Evolutionary conservation across 768 basidiomycete genomes (phyloP).

Genomic region (Nidula microcarpa): DNA sequence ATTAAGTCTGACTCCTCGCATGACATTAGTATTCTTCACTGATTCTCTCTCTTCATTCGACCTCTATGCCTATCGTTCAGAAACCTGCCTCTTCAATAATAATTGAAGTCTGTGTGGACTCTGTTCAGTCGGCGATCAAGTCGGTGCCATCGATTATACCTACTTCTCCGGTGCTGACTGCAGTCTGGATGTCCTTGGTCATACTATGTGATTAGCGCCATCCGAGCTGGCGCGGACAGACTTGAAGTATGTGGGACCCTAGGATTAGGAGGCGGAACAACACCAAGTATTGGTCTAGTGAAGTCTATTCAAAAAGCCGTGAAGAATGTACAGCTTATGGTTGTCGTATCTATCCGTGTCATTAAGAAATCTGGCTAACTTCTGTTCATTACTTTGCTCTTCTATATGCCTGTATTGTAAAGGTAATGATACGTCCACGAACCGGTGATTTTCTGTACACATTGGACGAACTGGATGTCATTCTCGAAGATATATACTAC

Average conservation of each 20-base stretch:
- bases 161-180: background rate
- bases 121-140: conserved; percentile 67
- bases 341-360: conserved; percentile 15
- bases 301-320: conserved; percentile 48
- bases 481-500: conserved; percentile 66
- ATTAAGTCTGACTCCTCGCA: too few species aligned
- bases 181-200: background rate
- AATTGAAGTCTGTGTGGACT: conserved; percentile 76
- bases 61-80: too few species aligned
- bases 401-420: background rate
- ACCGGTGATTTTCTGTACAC: conserved; percentile 79
- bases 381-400: conserved; percentile 4
- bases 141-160: conserved; percentile 26
- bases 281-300: conserved; percentile 75
- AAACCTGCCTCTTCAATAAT: conserved; percentile 7
- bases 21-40: too few species aligned
- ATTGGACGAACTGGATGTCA: conserved; percentile 60
- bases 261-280: conserved; percentile 74
- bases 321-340: conserved; percentile 65
- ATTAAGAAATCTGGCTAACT: background rate
- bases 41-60: too few species aligned
- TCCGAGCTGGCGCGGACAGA: conserved; percentile 68
- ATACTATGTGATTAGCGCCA: conserved; percentile 45
- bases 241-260: conserved; percentile 77
- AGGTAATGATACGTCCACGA: conserved; percentile 83